A percentile compares a stretch with the other conserved stretches of the same genome.
phyloP scores from a whole-genome alignment of 345 rosid species.

The Lagerstroemia speciosa region DNA sequence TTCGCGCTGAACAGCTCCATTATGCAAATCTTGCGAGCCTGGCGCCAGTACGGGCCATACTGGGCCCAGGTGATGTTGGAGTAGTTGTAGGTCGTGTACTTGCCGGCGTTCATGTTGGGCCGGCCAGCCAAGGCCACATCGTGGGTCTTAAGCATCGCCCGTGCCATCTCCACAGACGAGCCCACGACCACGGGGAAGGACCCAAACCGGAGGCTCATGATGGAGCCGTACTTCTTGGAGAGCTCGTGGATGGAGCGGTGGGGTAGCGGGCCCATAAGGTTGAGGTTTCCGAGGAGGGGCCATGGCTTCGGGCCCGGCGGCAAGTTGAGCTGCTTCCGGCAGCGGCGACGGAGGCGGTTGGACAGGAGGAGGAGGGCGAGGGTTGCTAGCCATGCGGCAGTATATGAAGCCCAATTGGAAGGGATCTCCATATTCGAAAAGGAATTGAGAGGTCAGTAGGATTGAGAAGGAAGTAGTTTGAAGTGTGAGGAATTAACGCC shows the following conservation, averaged over 20 bases:
- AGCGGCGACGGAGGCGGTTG: constrained; percentile 25
- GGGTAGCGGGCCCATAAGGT: constrained; percentile 54
- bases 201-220: constrained; percentile 53
- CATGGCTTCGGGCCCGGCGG: constrained; percentile 64
- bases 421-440: constrained; percentile 1
- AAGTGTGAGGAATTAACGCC: too few relatives aligned
- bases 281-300: constrained; percentile 64
- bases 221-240: constrained; percentile 45
- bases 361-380: constrained; percentile 27
- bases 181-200: constrained; percentile 42
- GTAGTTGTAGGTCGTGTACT: constrained; percentile 58
- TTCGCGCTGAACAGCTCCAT: constrained; percentile 53
- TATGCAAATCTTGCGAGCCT: constrained; percentile 37
- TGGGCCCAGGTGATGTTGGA: constrained; percentile 55
- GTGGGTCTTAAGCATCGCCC: constrained; percentile 38
- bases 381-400: constrained; percentile 24
- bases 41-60: constrained; percentile 31
- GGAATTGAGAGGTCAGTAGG: too few relatives aligned
- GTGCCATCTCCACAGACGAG: constrained; percentile 51
- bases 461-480: too few relatives aligned
- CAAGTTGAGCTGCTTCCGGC: constrained; percentile 22
- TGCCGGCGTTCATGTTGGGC: constrained; percentile 47
- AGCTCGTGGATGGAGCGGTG: constrained; percentile 51
- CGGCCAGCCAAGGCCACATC: constrained; percentile 38
- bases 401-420: constrained; percentile 16